A percentile compares a stretch with the other conserved stretches of the same genome.
Evolutionary conservation across 2,329 filamentous ascomycete species (phyloP).

Genomic region (Apiospora rasikravindrae): DNA sequence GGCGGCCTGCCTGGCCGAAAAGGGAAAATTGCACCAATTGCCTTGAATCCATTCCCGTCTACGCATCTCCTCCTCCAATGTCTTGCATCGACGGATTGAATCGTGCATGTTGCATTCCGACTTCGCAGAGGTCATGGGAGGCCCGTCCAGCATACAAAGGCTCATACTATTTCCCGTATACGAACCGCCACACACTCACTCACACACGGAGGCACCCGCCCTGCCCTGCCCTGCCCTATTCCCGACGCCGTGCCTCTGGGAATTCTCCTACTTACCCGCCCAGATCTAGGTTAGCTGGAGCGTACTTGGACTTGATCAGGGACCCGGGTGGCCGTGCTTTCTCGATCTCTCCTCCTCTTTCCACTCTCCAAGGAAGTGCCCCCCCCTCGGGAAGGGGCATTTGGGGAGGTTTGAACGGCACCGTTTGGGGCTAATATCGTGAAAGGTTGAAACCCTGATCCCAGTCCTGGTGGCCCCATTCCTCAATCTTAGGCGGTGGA

Average conservation of each 20-base stretch:
- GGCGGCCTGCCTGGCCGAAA: background rate
- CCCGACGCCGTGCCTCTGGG: background rate
- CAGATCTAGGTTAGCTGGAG: background rate
- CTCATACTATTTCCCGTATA: too few species aligned
- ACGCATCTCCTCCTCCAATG: too few species aligned
- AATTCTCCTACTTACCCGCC: background rate
- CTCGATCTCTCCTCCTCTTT: background rate
- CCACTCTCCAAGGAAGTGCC: background rate
- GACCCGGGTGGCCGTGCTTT: background rate
- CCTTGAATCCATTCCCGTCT: background rate
- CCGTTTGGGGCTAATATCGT: background rate
- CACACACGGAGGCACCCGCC: background rate
- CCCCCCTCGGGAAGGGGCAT: too few species aligned
- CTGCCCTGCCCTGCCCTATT: too few species aligned
- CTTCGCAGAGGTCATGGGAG: background rate
- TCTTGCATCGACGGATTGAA: background rate
- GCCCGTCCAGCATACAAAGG: background rate
- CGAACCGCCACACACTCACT: too few species aligned
- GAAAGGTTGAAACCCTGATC: conserved; percentile 5
- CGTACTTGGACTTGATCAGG: background rate
- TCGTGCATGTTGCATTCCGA: background rate
- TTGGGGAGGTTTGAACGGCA: too few species aligned
- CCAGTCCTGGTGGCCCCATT: background rate
- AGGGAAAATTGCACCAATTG: background rate
- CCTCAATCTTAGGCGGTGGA: background rate